Percentiles rank a stretch among this genome's conserved stretches.
These are phyloP conservation scores for Plasmodium cynomolgi DNA, from an alignment of 169 alveolate genomes.

Conservation along the genomic window DNA sequence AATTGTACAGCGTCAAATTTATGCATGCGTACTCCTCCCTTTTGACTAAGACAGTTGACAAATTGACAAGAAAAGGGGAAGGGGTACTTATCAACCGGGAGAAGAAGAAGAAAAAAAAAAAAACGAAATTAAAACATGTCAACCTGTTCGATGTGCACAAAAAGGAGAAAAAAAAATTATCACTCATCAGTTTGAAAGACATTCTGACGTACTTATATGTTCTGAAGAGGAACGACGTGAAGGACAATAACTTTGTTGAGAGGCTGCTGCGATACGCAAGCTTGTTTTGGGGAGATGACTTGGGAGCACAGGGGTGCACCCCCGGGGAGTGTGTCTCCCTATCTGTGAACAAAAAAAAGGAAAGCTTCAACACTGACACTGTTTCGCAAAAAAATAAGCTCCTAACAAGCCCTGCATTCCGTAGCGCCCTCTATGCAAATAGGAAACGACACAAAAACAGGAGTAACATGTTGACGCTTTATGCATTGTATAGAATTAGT, in stretches of 20 bases:
- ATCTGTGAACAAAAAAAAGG: not conserved
- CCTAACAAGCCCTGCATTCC: not conserved
- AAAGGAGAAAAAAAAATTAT: not conserved
- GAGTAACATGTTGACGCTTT: not conserved
- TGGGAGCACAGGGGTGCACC: not conserved
- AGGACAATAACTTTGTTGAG: slow-evolving; percentile 21
- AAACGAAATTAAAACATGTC: slow-evolving; percentile 37
- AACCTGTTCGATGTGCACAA: slow-evolving; percentile 41
- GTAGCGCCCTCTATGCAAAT: not conserved
- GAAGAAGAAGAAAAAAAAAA: slow-evolving; percentile 7
- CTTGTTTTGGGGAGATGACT: not conserved
- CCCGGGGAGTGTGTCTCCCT: not conserved
- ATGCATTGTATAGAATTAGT: not conserved
- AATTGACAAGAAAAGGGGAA: slow-evolving; percentile 1
- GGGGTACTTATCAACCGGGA: not conserved
- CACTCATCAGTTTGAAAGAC: slow-evolving; percentile 40
- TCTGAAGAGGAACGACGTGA: slow-evolving; percentile 36
- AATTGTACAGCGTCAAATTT: slow-evolving; percentile 21
- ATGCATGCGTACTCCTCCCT: slow-evolving; percentile 21
- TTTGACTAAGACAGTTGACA: slow-evolving; percentile 13
- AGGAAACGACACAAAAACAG: not conserved
- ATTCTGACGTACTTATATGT: slow-evolving; percentile 31
- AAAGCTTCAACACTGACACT: not conserved
- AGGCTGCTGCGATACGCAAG: slow-evolving; percentile 7
- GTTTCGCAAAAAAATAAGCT: not conserved